Percentiles rank a stretch among this genome's conserved stretches.
Conservation (phyloP, 768 basidiomycete genomes). For the Strobilomyces confusus region DNA sequence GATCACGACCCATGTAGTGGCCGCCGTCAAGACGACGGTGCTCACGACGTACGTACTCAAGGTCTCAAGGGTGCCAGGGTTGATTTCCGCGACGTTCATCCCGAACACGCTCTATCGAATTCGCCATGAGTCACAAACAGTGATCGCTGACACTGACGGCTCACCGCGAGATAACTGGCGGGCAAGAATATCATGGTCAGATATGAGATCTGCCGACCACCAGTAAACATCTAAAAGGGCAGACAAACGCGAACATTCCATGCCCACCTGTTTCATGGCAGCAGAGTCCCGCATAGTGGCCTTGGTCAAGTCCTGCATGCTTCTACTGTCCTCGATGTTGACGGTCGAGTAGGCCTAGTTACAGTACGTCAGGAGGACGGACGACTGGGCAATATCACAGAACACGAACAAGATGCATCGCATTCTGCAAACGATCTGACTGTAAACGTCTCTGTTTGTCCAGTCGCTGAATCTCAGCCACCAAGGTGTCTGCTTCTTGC, state of each 20-base stretch:
- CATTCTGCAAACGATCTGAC: slow-evolving; percentile 29
- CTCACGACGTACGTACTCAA: slow-evolving; percentile 39
- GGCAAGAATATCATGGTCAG: slow-evolving; percentile 62
- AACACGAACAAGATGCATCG: slow-evolving; percentile 29
- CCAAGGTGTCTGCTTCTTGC: slow-evolving; percentile 19
- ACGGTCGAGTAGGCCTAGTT: slow-evolving; percentile 55
- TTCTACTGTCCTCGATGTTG: slow-evolving; percentile 54
- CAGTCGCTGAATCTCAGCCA: slow-evolving; percentile 43
- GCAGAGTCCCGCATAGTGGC: slow-evolving; percentile 41
- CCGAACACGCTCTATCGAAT: slow-evolving; percentile 30
- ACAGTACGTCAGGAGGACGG: not conserved
- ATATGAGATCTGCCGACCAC: slow-evolving; percentile 43
- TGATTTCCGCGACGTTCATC: slow-evolving; percentile 32
- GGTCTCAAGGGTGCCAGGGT: slow-evolving; percentile 22
- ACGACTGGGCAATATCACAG: not conserved
- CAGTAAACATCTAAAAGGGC: not conserved
- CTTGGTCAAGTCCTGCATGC: slow-evolving; percentile 49
- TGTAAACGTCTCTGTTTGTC: slow-evolving; percentile 25
- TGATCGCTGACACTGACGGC: not conserved
- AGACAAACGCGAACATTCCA: not conserved
- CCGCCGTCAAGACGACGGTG: slow-evolving; percentile 46
- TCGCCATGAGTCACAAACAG: not conserved
- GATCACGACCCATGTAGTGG: slow-evolving; percentile 54
- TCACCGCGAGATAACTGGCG: slow-evolving; percentile 40
- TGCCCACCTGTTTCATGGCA: slow-evolving; percentile 32